phyloP scores from a whole-genome alignment of 768 basidiomycete genomes.

The Lactarius evosmus region DNA sequence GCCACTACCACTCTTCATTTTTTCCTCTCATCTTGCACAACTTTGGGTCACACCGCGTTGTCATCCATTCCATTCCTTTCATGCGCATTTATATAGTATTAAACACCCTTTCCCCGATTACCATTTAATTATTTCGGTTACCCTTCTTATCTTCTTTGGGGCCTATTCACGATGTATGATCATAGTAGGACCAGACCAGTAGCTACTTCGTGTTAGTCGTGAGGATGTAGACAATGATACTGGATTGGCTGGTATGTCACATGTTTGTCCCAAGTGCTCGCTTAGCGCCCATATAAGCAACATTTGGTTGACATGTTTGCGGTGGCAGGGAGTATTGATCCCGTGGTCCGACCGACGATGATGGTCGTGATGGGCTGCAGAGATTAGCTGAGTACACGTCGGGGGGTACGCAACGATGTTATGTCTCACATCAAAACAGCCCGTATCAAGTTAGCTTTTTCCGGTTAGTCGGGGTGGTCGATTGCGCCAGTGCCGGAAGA shows the following conservation, averaged over 20 bases:
- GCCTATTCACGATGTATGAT: conserved; percentile 33
- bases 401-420: not conserved
- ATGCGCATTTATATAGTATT: conserved; percentile 26
- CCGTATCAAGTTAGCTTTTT: conserved; percentile 3
- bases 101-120: not conserved
- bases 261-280: not conserved
- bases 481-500: conserved; percentile 19
- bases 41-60: conserved; percentile 1
- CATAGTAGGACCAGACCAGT: conserved; percentile 9
- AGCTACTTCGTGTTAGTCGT: conserved; percentile 16
- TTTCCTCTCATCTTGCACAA: conserved; percentile 5
- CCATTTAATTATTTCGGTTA: conserved; percentile 17
- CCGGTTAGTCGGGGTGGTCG: conserved; percentile 11
- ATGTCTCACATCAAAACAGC: not conserved
- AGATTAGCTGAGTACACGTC: not conserved
- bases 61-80: conserved; percentile 9
- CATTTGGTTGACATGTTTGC: conserved; percentile 1
- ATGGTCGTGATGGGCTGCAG: not conserved
- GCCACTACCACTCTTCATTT: not conserved
- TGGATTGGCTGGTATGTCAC: not conserved
- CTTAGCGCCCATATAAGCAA: not conserved
- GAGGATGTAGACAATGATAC: conserved; percentile 27
- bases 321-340: not conserved
- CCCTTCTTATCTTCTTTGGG: conserved; percentile 28
- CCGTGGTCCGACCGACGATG: not conserved